These are phyloP conservation scores for Thraustotheca clavata DNA, from an alignment of 352 stramenopile genomes.

Conservation along the genomic window DNA sequence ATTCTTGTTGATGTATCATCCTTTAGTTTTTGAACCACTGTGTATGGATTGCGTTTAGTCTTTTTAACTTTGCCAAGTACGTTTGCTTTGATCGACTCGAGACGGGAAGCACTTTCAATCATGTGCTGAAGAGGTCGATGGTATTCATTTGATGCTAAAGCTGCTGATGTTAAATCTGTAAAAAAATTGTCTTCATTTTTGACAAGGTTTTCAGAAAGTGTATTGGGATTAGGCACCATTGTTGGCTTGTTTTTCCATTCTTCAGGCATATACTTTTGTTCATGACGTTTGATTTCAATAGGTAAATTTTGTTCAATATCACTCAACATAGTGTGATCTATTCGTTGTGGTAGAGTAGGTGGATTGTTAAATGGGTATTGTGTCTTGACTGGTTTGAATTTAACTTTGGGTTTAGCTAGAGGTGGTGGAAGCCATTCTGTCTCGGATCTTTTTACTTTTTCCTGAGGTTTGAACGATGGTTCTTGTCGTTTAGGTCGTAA, in stretches of 20 bases:
- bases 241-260: conserved; percentile 14
- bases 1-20: background rate
- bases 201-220: background rate
- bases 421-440: conserved; percentile 21
- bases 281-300: background rate
- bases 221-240: conserved; percentile 1
- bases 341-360: conserved; percentile 1
- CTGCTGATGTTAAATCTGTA: conserved; percentile 53
- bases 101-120: conserved; percentile 43
- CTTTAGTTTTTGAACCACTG: conserved; percentile 36
- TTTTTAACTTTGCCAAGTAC: conserved; percentile 28
- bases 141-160: conserved; percentile 27
- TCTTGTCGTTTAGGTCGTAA: conserved; percentile 48
- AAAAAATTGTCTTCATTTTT: conserved; percentile 64
- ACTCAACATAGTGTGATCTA: conserved; percentile 15
- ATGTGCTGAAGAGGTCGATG: conserved; percentile 61
- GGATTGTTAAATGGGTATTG: conserved; percentile 15
- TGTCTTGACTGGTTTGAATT: conserved; percentile 18
- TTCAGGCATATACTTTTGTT: conserved; percentile 3
- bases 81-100: conserved; percentile 40
- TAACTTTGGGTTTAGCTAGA: background rate
- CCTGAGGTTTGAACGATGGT: conserved; percentile 33
- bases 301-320: conserved; percentile 1
- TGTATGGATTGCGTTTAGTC: conserved; percentile 46
- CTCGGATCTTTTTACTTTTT: conserved; percentile 32